phyloP scores from a whole-genome alignment of 441 rosid species.

The Pelargonium fulgidum region DNA sequence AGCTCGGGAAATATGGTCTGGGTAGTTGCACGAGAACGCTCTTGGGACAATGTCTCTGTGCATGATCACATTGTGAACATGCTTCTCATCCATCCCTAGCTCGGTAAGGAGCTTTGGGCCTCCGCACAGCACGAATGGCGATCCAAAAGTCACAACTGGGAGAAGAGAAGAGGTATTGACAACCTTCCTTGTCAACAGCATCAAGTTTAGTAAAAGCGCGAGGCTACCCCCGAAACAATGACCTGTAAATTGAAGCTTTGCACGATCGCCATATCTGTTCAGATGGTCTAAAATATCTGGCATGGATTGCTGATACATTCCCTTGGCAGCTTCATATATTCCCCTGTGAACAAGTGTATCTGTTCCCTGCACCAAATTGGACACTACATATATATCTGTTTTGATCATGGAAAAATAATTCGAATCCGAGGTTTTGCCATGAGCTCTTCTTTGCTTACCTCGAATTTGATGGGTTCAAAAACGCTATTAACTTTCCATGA shows the following conservation, averaged over 20 bases:
- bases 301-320: constrained; percentile 64
- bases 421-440: too few relatives aligned
- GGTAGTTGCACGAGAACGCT: constrained; percentile 90
- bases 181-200: constrained; percentile 53
- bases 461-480: constrained; percentile 76
- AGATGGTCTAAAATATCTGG: constrained; percentile 66
- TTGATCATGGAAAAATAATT: too few relatives aligned
- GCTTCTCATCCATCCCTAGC: constrained; percentile 67
- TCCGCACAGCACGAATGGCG: constrained; percentile 79
- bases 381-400: too few relatives aligned
- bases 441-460: constrained; percentile 33
- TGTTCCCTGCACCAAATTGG: constrained; percentile 38
- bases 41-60: constrained; percentile 90
- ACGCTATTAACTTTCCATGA: constrained; percentile 91
- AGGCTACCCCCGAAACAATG: constrained; percentile 95
- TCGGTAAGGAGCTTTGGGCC: constrained; percentile 56
- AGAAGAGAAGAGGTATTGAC: constrained; percentile 46
- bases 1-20: constrained; percentile 57
- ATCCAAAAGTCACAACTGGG: constrained; percentile 73
- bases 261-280: constrained; percentile 48
- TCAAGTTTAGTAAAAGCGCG: constrained; percentile 60
- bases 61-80: constrained; percentile 65
- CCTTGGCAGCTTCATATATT: constrained; percentile 53
- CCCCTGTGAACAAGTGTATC: constrained; percentile 19
- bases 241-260: constrained; percentile 75